These are phyloP conservation scores for Meyerozyma carpophila DNA, from an alignment of 1,139 yeast species.

Conservation along the genomic window DNA sequence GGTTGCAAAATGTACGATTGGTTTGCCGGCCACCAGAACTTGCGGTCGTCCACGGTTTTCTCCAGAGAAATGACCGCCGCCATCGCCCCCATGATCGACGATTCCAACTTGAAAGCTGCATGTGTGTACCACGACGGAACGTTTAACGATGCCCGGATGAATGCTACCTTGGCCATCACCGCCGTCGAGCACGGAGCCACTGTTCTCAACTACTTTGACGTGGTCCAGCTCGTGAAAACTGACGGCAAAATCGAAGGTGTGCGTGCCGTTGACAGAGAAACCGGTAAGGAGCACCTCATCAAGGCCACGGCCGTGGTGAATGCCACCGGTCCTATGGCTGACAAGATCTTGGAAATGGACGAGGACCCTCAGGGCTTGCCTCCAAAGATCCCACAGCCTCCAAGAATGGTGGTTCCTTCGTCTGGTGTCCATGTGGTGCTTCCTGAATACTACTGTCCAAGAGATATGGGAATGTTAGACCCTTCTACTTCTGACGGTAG, in stretches of 20 bases:
- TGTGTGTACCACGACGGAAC: slow-evolving; percentile 94
- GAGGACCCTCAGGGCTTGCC: slow-evolving; percentile 62
- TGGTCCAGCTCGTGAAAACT: slow-evolving; percentile 62
- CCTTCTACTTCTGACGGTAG: slow-evolving; percentile 94
- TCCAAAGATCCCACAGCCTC: slow-evolving; percentile 40
- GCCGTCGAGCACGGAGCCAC: slow-evolving; percentile 90
- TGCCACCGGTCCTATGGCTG: slow-evolving; percentile 95
- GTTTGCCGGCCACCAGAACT: slow-evolving; percentile 86
- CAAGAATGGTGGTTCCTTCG: slow-evolving; percentile 89
- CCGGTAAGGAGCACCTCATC: slow-evolving; percentile 55
- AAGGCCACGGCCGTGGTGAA: slow-evolving; percentile 75
- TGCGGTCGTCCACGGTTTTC: slow-evolving; percentile 73
- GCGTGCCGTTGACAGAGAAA: slow-evolving; percentile 67
- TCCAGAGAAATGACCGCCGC: slow-evolving; percentile 64
- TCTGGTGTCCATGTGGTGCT: slow-evolving; percentile 90
- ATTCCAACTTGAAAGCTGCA: slow-evolving; percentile 77
- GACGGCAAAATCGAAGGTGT: slow-evolving; percentile 67
- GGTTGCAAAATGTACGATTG: slow-evolving; percentile 92
- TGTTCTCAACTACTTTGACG: slow-evolving; percentile 81
- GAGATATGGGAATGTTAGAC: slow-evolving; percentile 82
- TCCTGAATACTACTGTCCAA: slow-evolving; percentile 90
- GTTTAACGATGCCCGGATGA: slow-evolving; percentile 90
- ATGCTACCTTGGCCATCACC: slow-evolving; percentile 77
- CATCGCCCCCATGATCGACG: slow-evolving; percentile 85
- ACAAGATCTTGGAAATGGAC: slow-evolving; percentile 82